Evolutionary conservation across 805 yeast genomes (phyloP).

Genomic region (Kodamaea kakaduensis): DNA sequence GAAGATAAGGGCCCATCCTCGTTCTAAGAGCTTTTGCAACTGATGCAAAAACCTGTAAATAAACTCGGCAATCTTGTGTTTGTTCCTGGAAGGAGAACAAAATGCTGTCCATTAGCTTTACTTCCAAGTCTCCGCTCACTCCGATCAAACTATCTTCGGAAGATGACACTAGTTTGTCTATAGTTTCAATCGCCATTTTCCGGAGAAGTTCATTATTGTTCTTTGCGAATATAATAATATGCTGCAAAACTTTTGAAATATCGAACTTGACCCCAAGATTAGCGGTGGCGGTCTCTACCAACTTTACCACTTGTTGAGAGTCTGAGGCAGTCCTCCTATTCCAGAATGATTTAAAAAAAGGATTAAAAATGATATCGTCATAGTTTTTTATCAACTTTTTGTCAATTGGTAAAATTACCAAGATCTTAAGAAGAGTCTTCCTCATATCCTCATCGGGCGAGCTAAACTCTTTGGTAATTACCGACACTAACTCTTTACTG

Average conservation of each 20-base stretch:
- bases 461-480: constrained; percentile 65
- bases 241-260: constrained; percentile 53
- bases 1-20: constrained; percentile 66
- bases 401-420: constrained; percentile 62
- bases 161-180: constrained; percentile 49
- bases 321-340: constrained; percentile 75
- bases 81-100: constrained; percentile 81
- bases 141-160: constrained; percentile 41
- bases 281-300: constrained; percentile 71
- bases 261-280: constrained; percentile 68
- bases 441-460: constrained; percentile 90
- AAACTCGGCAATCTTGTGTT: constrained; percentile 47
- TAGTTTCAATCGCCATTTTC: constrained; percentile 70
- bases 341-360: constrained; percentile 76
- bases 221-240: constrained; percentile 55
- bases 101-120: constrained; percentile 72
- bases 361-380: constrained; percentile 49
- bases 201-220: constrained; percentile 83
- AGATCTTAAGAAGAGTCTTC: constrained; percentile 61
- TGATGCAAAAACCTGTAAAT: constrained; percentile 61
- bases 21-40: constrained; percentile 58
- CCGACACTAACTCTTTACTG: constrained; percentile 65
- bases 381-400: constrained; percentile 52
- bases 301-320: constrained; percentile 43
- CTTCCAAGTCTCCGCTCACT: constrained; percentile 58